phyloP scores from a whole-genome alignment of 106 monocot genomes.

The Phalaenopsis aphrodite region DNA sequence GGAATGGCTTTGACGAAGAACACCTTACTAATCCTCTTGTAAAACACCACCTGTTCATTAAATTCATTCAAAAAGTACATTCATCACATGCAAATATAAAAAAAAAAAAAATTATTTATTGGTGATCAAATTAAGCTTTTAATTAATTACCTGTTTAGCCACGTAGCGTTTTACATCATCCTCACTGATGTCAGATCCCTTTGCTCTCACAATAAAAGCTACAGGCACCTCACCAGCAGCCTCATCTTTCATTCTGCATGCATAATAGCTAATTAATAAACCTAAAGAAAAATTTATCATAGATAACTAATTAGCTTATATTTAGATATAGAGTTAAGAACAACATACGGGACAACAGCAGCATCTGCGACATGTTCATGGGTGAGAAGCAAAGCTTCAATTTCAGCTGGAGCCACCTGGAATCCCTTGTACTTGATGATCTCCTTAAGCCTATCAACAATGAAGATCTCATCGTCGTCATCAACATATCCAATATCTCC shows the following conservation, averaged over 20 bases:
- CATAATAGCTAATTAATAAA: background rate
- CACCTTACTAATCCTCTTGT: conserved; percentile 8
- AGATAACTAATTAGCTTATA: background rate
- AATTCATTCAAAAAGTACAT: background rate
- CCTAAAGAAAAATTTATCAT: no score
- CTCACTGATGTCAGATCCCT: conserved; percentile 43
- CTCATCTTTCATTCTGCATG: conserved; percentile 54
- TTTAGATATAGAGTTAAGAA: background rate
- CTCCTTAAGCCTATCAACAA: conserved; percentile 82
- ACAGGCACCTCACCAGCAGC: conserved; percentile 58
- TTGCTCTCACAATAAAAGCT: conserved; percentile 44
- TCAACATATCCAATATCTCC: conserved; percentile 77
- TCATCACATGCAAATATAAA: background rate
- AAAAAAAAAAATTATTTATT: background rate
- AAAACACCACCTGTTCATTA: background rate
- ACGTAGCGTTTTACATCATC: conserved; percentile 65
- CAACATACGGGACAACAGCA: conserved; percentile 44
- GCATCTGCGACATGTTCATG: conserved; percentile 32
- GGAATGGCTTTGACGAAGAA: conserved; percentile 3
- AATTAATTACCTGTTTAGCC: conserved; percentile 42
- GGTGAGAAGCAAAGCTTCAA: conserved; percentile 46
- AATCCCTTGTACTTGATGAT: conserved; percentile 75
- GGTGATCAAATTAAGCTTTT: background rate
- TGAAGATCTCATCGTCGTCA: conserved; percentile 85
- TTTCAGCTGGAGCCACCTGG: conserved; percentile 57